These are phyloP conservation scores for Citrus unshiu DNA, from an alignment of 345 rosid species.

Conservation along the genomic window DNA sequence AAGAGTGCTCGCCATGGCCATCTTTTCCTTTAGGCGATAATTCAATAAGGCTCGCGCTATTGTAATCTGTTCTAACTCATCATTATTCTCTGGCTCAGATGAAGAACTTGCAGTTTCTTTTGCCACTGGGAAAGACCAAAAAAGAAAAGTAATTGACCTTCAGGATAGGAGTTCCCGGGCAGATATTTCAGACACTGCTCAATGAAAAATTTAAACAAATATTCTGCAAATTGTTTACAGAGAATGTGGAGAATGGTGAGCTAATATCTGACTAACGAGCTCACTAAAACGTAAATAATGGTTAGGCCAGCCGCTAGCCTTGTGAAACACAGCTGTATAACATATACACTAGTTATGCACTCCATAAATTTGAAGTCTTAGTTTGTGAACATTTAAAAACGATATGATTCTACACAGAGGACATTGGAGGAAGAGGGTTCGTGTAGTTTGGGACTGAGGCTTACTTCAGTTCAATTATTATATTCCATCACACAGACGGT, in stretches of 20 bases:
- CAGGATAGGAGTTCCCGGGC: background rate
- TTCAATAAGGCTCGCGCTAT: conserved; percentile 76
- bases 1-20: conserved; percentile 52
- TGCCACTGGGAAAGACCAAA: conserved; percentile 60
- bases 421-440: background rate
- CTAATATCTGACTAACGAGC: background rate
- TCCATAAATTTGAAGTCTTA: background rate
- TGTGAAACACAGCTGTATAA: background rate
- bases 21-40: conserved; percentile 77
- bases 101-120: conserved; percentile 83
- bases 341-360: background rate
- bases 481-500: background rate
- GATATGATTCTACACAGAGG: background rate
- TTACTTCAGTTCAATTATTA: background rate
- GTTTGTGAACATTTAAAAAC: background rate
- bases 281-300: background rate
- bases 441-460: background rate
- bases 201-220: background rate
- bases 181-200: background rate
- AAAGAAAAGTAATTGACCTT: background rate
- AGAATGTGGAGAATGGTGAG: background rate
- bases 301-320: background rate
- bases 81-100: conserved; percentile 72
- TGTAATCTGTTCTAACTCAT: conserved; percentile 91
- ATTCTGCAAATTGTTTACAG: background rate